Conservation (phyloP, 78 protist genomes). For the Emiliania huxleyi region DNA sequence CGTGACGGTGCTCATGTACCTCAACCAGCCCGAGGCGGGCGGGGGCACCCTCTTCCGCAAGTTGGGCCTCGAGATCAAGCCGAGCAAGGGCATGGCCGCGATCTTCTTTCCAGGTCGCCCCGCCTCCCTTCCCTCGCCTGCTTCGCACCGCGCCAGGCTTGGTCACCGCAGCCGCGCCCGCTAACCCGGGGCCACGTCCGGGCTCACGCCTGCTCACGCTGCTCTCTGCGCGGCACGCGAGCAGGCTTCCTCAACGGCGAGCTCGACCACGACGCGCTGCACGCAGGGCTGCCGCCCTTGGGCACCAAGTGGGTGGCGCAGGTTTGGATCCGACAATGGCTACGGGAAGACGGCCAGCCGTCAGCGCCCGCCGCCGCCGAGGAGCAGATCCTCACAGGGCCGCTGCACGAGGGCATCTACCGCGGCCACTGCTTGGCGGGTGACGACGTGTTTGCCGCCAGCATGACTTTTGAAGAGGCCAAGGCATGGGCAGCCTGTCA, state of each 20-base stretch:
- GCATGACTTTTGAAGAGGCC: neutral
- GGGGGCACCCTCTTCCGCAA: neutral
- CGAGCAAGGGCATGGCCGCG: neutral
- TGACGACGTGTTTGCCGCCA: neutral
- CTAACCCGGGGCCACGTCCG: too few relatives aligned
- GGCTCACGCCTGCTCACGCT: too few relatives aligned
- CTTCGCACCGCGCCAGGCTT: too few relatives aligned
- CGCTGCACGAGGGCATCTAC: slow-evolving; percentile 22
- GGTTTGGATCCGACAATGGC: slow-evolving; percentile 2
- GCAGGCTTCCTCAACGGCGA: slow-evolving; percentile 3
- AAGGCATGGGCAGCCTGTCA: neutral
- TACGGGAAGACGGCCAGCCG: neutral
- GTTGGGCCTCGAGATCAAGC: neutral
- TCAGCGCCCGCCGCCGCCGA: neutral
- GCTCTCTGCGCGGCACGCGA: too few relatives aligned
- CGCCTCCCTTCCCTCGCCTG: too few relatives aligned
- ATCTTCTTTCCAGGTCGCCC: slow-evolving; percentile 23
- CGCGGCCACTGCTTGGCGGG: slow-evolving; percentile 7
- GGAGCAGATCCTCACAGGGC: neutral
- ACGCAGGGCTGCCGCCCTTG: neutral
- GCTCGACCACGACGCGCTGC: neutral
- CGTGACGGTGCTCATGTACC: neutral
- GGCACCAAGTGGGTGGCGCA: slow-evolving; percentile 17
- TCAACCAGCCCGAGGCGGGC: neutral
- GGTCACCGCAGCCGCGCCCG: too few relatives aligned